Base-by-base conservation (phyloP, 768 basidiomycete species). In the Fistulinella prunicolor region DNA sequence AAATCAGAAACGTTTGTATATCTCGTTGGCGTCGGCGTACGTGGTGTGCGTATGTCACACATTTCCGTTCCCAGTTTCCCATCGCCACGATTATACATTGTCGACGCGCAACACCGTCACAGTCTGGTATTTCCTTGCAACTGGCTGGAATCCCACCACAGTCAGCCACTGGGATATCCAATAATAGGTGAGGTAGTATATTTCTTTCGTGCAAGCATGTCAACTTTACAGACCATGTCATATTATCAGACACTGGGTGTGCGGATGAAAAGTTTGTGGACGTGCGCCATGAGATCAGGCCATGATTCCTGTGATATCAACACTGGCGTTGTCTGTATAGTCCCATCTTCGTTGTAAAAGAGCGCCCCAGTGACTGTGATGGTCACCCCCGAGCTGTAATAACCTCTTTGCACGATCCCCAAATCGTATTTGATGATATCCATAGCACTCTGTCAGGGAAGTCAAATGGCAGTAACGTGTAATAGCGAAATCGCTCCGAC, bases 231-330 rank as follows among this genome's bases (percentile, higher is more conserved):
- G 10, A 28, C 26, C 26, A 28, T 28, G 14, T 16, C 9, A 14
- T 8, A 39, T n/a, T 9, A n/a, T 42, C 29, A 42, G 6, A 8
- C 20, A 8, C 22, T 10, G 2, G 36, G 19, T 26, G 39, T 34
- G 21, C 37, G 50, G 21, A 53, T 12, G 19, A 30, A 47, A 12
- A 42, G 29, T 17, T 43, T 51, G 26, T 53, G 44, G 16, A 53
- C 44, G 22, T 42, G 17, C 6, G 24, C 16, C 50, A 53, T 46
- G 26, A 53, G 50, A 38, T 53, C 40, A 20, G 36, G 2, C 52
- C 52, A 53, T 17, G 50, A 53, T 17, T 38, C 44, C 30, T 39
- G 24, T 3, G 41, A 49, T 20, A 49, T 9, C 42, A 30, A 12
- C 42, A 40, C 16, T 10, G n/a, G 32, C 24, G 21, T 22, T 14